phyloP scores from a whole-genome alignment of 2,329 filamentous ascomycete species.

The Fusarium sp. region DNA sequence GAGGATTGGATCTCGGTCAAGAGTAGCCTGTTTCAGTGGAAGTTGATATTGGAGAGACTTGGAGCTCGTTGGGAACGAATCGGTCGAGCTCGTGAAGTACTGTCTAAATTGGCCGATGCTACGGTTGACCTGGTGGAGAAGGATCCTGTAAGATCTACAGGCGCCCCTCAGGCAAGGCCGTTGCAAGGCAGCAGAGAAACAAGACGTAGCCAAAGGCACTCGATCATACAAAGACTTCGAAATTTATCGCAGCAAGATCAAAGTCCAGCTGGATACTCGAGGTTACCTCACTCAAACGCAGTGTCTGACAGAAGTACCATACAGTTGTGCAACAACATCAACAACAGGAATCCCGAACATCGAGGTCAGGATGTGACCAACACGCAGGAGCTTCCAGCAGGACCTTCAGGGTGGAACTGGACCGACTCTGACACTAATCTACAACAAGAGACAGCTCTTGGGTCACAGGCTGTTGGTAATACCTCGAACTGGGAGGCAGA shows the following conservation, averaged over 20 bases:
- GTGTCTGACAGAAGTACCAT: rapidly evolving
- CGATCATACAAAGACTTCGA: constrained; percentile 3
- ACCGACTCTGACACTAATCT: background rate
- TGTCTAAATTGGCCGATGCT: constrained; percentile 12
- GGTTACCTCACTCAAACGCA: rapidly evolving
- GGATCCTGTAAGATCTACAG: background rate
- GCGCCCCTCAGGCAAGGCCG: rapidly evolving
- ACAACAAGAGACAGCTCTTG: background rate
- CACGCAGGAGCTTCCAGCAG: background rate
- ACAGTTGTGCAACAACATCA: background rate
- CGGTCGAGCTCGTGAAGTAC: background rate
- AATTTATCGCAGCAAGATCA: background rate
- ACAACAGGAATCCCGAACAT: too few species aligned
- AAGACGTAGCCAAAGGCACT: background rate
- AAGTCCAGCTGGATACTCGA: rapidly evolving
- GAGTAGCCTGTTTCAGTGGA: constrained; percentile 7
- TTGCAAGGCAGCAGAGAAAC: background rate
- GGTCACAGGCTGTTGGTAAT: background rate
- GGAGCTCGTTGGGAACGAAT: constrained; percentile 1
- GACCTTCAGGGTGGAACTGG: background rate
- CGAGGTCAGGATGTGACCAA: background rate
- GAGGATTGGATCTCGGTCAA: constrained; percentile 14
- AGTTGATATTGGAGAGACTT: background rate
- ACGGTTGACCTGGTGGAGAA: constrained; percentile 16
- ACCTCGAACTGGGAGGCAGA: background rate